Evolutionary conservation across 306 rosid genomes (phyloP).

Genomic region (Neltuma alba): DNA sequence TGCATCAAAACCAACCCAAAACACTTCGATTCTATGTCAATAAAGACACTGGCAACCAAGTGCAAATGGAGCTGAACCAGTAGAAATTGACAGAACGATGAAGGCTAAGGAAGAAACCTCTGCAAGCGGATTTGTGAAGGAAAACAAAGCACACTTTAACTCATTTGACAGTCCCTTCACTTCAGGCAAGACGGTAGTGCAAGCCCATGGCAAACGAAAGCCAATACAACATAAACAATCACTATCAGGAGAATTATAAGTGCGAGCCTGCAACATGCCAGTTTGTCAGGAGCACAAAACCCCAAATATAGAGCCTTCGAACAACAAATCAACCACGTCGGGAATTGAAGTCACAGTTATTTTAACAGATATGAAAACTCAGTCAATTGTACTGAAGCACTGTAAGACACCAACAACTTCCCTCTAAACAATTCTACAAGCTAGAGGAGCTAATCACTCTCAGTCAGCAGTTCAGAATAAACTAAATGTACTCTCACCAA

Average conservation of each 20-base stretch:
- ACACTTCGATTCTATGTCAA: slow-evolving; percentile 39
- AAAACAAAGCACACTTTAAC: slow-evolving; percentile 36
- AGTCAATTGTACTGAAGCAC: slow-evolving; percentile 6
- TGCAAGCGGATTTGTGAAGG: slow-evolving; percentile 35
- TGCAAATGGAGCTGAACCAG: slow-evolving; percentile 41
- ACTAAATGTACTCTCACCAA: slow-evolving; percentile 11
- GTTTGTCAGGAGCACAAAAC: slow-evolving; percentile 34
- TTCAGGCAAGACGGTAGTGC: slow-evolving; percentile 72
- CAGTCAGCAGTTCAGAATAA: slow-evolving; percentile 13
- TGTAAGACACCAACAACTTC: slow-evolving; percentile 7
- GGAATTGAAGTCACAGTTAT: neutral
- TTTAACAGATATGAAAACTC: slow-evolving; percentile 3
- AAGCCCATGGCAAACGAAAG: slow-evolving; percentile 91
- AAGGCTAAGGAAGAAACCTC: slow-evolving; percentile 38
- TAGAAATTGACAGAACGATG: slow-evolving; percentile 38
- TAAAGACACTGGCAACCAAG: slow-evolving; percentile 44
- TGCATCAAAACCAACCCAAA: slow-evolving; percentile 45
- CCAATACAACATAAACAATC: slow-evolving; percentile 69
- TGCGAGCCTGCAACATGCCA: slow-evolving; percentile 72
- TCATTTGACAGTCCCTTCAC: slow-evolving; percentile 42
- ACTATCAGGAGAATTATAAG: slow-evolving; percentile 76
- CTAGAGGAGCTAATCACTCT: slow-evolving; percentile 5
- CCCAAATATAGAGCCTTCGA: slow-evolving; percentile 17
- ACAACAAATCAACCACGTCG: neutral
- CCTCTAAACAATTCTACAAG: slow-evolving; percentile 17